phyloP scores from a whole-genome alignment of 305 asterid genomes.

The Withania somnifera region DNA sequence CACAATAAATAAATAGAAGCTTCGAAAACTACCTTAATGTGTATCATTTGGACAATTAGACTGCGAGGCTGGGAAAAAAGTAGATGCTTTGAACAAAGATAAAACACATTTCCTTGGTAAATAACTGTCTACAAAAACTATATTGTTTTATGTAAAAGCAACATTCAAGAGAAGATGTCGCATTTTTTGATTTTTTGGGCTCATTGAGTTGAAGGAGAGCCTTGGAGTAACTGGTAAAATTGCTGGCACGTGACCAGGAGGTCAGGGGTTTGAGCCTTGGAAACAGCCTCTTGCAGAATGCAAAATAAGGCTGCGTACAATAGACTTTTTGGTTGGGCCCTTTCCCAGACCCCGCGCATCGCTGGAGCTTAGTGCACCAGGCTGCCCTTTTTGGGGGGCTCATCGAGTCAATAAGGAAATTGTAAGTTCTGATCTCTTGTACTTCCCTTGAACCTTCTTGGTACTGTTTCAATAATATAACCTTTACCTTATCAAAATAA shows the following conservation, averaged over 20 bases:
- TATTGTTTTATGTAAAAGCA: background rate
- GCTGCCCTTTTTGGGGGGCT: too few species aligned
- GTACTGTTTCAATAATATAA: background rate
- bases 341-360: too few species aligned
- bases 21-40: background rate
- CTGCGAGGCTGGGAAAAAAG: background rate
- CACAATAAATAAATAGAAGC: background rate
- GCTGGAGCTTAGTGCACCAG: too few species aligned
- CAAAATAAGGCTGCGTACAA: too few species aligned
- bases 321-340: too few species aligned
- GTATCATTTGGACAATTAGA: background rate
- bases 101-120: background rate
- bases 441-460: background rate
- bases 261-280: too few species aligned
- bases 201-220: too few species aligned
- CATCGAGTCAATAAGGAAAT: background rate
- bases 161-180: background rate
- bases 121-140: background rate
- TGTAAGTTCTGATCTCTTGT: background rate
- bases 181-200: background rate
- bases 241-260: too few species aligned
- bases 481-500: background rate
- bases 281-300: too few species aligned
- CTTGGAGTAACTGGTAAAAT: too few species aligned
- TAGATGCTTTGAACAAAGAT: background rate